Evolutionary conservation across 805 yeast species (phyloP), one percentile per base, ranked within the genome.

Genomic region (Torulaspora gathmanii): DNA sequence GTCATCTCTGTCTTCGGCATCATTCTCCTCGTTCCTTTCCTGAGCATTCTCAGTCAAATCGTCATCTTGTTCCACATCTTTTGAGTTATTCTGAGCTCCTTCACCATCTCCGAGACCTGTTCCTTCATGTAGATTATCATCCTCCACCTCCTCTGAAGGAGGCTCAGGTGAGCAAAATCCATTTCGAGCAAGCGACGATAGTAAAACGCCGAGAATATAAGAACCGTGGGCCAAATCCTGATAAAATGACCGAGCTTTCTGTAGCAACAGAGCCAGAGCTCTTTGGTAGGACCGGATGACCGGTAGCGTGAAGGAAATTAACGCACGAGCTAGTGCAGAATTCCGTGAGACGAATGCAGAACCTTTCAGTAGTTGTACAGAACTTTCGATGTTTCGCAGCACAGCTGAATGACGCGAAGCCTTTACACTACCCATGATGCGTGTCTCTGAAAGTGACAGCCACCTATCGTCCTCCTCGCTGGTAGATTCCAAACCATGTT

Each of bases 141-240:
- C 83, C 12, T 75, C 73, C 10, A 79, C 78, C 30, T 82, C 83
- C 17, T 75, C 74, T 5, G 70, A 61, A 5, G 85, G 84, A 15
- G 87, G 82, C 58, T 86, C 85, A 10, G 99, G 99, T 1, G 95
- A 78, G 60, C 99, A 93, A 75, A 89, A 90, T 0, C 99, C 99
- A 44, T 83, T 77, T 11, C 78, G 78, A 0, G 95, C 79, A 23
- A 93, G 66, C 6, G 74, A 74, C 49, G 73, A 68, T 30, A 93
- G 71, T 6, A 81, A 59, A 5, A 72, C 67, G 7, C 83, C 55
- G 40, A 93, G 66, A 30, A 78, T 69, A 56, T 70, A 83, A 0
- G 88, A 72, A 7, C 89, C 83, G 50, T 78, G 78, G 4, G 86
- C 72, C 8, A 79, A 67, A 23, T 75, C 72, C 16, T 65, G 49